Conservation (phyloP, 805 yeast genomes). For the Yarrowia keelungensis region DNA sequence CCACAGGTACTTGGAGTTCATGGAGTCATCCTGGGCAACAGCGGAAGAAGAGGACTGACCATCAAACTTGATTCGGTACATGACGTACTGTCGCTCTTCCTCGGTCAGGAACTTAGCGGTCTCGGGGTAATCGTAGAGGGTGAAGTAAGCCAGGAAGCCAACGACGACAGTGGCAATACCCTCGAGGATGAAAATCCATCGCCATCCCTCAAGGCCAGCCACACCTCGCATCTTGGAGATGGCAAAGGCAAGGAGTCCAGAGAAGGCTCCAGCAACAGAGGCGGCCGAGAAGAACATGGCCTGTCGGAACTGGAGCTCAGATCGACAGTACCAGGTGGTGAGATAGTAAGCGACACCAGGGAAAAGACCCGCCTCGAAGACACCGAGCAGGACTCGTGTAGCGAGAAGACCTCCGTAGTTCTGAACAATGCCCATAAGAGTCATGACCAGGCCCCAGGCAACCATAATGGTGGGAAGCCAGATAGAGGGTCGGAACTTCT, state of each 20-base stretch:
- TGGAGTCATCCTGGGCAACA: slow-evolving; percentile 55
- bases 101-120: slow-evolving; percentile 58
- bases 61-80: slow-evolving; percentile 56
- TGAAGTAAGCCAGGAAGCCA: slow-evolving; percentile 49
- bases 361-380: slow-evolving; percentile 55
- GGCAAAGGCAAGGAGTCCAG: slow-evolving; percentile 57
- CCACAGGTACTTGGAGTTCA: slow-evolving; percentile 51
- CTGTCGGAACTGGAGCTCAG: slow-evolving; percentile 53
- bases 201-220: slow-evolving; percentile 56
- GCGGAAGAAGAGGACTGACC: slow-evolving; percentile 56
- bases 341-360: slow-evolving; percentile 53
- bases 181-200: slow-evolving; percentile 60
- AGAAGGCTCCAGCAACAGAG: slow-evolving; percentile 58
- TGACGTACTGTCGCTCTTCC: slow-evolving; percentile 57
- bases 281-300: slow-evolving; percentile 51
- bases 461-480: slow-evolving; percentile 50
- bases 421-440: slow-evolving; percentile 50
- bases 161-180: slow-evolving; percentile 53
- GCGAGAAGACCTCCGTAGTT: slow-evolving; percentile 49
- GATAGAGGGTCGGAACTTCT: slow-evolving; percentile 51
- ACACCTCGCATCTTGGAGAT: slow-evolving; percentile 53
- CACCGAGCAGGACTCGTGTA: slow-evolving; percentile 54
- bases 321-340: slow-evolving; percentile 50
- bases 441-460: slow-evolving; percentile 51
- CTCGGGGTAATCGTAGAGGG: slow-evolving; percentile 61